phyloP scores from a whole-genome alignment of 139 green algal genomes.

The Astrephomene gubernaculifera region DNA sequence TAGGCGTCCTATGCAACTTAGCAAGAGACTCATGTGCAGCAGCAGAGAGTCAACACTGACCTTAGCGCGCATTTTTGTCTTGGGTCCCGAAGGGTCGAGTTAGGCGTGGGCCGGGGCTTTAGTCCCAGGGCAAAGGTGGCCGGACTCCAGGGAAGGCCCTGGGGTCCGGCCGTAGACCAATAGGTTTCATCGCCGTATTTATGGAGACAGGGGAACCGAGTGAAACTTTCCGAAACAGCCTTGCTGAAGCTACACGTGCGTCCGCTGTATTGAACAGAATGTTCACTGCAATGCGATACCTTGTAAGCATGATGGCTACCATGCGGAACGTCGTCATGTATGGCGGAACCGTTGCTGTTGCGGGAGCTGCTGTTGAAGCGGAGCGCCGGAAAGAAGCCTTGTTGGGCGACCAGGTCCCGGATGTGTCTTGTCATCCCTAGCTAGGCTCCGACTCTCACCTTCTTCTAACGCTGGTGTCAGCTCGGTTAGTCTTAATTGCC shows the following conservation, averaged over 20 bases:
- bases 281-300: not conserved
- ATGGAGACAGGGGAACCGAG: no score
- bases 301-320: not conserved
- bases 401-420: no score
- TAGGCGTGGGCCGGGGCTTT: not conserved
- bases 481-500: no score
- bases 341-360: not conserved
- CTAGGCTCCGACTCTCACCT: no score
- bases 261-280: not conserved
- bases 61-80: slow-evolving; percentile 32
- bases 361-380: not conserved
- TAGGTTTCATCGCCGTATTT: not conserved
- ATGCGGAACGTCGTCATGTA: not conserved
- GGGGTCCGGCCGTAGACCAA: not conserved
- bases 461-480: no score
- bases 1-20: no score
- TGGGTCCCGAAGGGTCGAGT: slow-evolving; percentile 13
- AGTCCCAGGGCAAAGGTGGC: not conserved
- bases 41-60: not conserved
- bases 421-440: no score
- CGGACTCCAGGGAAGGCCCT: not conserved
- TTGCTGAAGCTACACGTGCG: no score
- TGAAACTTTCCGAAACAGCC: no score
- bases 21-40: no score
- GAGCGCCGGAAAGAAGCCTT: not conserved